Conservation (phyloP, 768 basidiomycete genomes). For the Fomitopsis serialis region DNA sequence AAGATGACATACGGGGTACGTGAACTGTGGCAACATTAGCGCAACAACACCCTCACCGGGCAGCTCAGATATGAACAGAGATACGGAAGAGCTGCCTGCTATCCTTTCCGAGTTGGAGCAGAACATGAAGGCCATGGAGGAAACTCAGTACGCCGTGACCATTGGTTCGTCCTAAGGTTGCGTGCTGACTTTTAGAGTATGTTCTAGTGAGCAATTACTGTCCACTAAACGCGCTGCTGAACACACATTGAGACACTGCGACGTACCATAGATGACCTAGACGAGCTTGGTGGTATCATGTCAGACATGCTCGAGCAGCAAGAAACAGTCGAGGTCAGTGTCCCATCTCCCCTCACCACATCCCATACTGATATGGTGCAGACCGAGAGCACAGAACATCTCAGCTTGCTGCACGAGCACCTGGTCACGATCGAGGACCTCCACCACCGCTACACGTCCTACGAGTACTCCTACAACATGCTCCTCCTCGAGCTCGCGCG, state of each 20-base stretch:
- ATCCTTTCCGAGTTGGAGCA: constrained; percentile 73
- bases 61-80: constrained; percentile 69
- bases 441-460: constrained; percentile 60
- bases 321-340: constrained; percentile 57
- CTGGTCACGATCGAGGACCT: constrained; percentile 59
- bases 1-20: constrained; percentile 66
- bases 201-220: constrained; percentile 46
- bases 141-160: constrained; percentile 50
- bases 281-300: constrained; percentile 78
- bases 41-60: background rate
- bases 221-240: constrained; percentile 37
- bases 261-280: constrained; percentile 55
- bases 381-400: constrained; percentile 47
- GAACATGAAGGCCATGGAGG: constrained; percentile 45
- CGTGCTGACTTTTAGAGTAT: background rate
- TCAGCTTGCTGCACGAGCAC: constrained; percentile 55
- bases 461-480: constrained; percentile 69
- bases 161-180: background rate
- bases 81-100: constrained; percentile 70
- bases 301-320: constrained; percentile 69
- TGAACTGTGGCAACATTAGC: background rate
- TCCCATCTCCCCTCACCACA: background rate
- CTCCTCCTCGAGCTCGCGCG: constrained; percentile 70
- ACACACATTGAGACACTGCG: constrained; percentile 46
- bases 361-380: constrained; percentile 18